Percentiles rank a stretch among this genome's conserved stretches.
Evolutionary conservation across 352 stramenopile genomes (phyloP).

Genomic region (Phytophthora capsici): DNA sequence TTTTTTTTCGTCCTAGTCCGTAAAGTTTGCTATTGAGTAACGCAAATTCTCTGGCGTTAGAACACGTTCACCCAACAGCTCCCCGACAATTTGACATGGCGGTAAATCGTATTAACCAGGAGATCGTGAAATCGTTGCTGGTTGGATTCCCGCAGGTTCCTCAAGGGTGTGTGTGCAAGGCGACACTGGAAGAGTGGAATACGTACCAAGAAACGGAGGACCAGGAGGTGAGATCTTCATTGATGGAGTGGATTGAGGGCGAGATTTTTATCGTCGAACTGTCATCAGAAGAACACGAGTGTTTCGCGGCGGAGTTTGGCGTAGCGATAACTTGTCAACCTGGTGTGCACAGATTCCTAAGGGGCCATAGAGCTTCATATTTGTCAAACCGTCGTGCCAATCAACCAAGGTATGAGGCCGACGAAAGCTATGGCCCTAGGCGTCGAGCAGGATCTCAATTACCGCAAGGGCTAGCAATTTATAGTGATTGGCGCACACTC

Average conservation of each 20-base stretch:
- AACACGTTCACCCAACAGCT: no score
- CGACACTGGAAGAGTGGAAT: neutral
- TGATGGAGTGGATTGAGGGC: constrained; percentile 10
- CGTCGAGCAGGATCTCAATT: neutral
- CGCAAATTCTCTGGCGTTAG: no score
- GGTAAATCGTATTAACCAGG: no score
- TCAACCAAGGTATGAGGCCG: constrained; percentile 1
- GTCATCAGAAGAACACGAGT: neutral
- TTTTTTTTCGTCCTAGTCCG: no score
- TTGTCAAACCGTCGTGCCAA: neutral
- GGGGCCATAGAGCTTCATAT: neutral
- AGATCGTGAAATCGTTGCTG: no score
- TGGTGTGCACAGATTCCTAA: neutral
- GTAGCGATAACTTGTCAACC: no score
- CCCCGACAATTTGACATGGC: no score
- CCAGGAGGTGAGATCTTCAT: neutral
- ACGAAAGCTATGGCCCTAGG: neutral
- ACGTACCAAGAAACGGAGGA: neutral
- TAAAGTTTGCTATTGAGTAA: no score
- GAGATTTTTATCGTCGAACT: constrained; percentile 3
- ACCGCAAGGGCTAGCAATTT: neutral
- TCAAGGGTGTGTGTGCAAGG: neutral
- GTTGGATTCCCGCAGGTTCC: no score
- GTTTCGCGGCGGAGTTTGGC: neutral
- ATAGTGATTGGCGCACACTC: constrained; percentile 1